phyloP scores from a whole-genome alignment of 257 asterid species.

The Plantago ovata region DNA sequence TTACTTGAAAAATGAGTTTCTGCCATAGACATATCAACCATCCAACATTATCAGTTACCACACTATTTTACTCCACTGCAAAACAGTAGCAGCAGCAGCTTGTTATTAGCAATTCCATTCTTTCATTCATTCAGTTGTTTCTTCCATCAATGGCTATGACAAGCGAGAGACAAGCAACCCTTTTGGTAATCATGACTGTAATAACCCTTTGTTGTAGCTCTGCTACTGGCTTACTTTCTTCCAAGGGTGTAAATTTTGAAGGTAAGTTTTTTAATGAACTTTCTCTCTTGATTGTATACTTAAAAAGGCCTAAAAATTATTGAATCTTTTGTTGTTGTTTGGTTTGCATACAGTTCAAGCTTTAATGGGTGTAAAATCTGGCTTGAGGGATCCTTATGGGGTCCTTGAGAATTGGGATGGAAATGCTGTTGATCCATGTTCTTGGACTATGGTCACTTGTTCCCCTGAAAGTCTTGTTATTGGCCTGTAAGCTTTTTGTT shows the following conservation, averaged over 20 bases:
- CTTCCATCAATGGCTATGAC: slow-evolving; percentile 30
- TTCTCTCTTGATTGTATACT: background rate
- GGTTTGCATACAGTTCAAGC: slow-evolving; percentile 66
- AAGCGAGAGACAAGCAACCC: slow-evolving; percentile 26
- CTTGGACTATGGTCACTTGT: slow-evolving; percentile 99
- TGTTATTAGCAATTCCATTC: slow-evolving; percentile 12
- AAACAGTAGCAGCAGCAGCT: background rate
- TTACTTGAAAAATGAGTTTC: background rate
- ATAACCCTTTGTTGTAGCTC: slow-evolving; percentile 48
- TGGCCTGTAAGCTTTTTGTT: slow-evolving; percentile 72
- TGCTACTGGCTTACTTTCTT: slow-evolving; percentile 59
- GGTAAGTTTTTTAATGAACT: slow-evolving; percentile 42
- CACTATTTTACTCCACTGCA: too few species aligned
- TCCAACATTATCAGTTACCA: too few species aligned
- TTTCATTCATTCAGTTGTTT: slow-evolving; percentile 15
- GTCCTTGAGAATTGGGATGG: slow-evolving; percentile 98
- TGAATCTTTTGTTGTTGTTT: too few species aligned
- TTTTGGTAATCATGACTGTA: slow-evolving; percentile 32
- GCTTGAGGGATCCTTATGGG: slow-evolving; percentile 82
- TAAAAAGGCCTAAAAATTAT: too few species aligned
- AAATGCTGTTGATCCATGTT: slow-evolving; percentile 95
- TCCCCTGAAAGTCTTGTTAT: slow-evolving; percentile 74
- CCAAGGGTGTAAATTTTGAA: slow-evolving; percentile 98
- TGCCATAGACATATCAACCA: background rate
- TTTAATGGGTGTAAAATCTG: slow-evolving; percentile 71